Base-by-base conservation (phyloP, 106 monocot species). In the Alisma plantagoaquatica region DNA sequence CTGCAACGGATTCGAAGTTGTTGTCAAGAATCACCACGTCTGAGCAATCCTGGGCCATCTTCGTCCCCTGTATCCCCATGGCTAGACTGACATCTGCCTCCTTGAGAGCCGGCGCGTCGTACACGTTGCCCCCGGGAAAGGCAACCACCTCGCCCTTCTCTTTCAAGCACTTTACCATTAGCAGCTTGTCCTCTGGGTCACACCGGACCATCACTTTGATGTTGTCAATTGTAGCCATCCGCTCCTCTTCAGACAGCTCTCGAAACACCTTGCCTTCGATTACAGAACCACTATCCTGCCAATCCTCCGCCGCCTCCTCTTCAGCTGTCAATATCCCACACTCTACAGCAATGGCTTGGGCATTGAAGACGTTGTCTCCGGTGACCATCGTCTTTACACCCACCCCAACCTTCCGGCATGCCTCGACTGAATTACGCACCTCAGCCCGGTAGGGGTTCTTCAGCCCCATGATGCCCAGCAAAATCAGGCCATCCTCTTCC, bases 401-500 rank as follows among this genome's bases (percentile, higher is more conserved):
- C 6, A 90, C 77, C 26, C 89, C 89, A 11, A 83, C 83, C 29
- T 57, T 44, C 10, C 41, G 33, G 51, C 83, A 83, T 18, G 80
- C 60, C 15, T 59, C 33, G 14, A 90, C 83, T 19, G 83, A 69
- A 26, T 74, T 76, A 71, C 23, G 70, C 3, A 83, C 89, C 24
- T 76, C 83, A 10, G 83, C 79, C 9, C 88, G 72, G 48, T 83
- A 90, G 53, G 89, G 83, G 70, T 90, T 83, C 83, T 89, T 64
- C 49, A 77, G 43, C 44, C 57, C 60, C 1, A 60, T 31, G 0
- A 60, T 45, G 0, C 46, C 60, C 27, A 60, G 10, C 60, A 60
- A 60, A 3, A 31, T 60, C 30, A 60, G 23, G n/a, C 21, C 46
- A 16, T 60, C 60, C 12, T 60, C 60, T 32, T 10, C 10, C 17